phyloP scores from a whole-genome alignment of 768 basidiomycete genomes.

The Stropharia rugosoannulata region DNA sequence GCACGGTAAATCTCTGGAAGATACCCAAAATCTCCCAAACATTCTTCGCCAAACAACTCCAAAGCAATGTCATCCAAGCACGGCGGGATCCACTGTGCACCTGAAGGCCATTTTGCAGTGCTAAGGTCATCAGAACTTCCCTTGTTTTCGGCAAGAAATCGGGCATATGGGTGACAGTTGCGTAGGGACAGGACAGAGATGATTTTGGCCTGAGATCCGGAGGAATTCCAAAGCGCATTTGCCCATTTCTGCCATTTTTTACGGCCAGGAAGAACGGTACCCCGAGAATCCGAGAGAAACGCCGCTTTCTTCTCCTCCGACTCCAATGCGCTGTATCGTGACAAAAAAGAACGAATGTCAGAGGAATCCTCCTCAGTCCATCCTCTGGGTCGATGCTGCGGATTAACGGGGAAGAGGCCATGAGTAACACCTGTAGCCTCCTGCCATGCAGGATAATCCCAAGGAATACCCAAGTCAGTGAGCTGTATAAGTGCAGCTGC shows the following conservation, averaged over 20 bases:
- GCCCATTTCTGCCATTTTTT: conserved; percentile 10
- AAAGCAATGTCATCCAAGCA: conserved; percentile 11
- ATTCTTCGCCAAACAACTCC: conserved; percentile 9
- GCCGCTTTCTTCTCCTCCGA: conserved; percentile 6
- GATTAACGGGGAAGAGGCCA: conserved; percentile 16
- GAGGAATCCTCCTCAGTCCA: conserved; percentile 11
- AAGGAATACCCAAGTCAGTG: conserved; percentile 2
- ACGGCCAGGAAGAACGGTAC: conserved; percentile 12
- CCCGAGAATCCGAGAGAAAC: conserved; percentile 1
- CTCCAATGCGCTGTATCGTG: not conserved
- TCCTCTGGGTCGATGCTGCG: conserved; percentile 1
- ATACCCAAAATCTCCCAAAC: not conserved
- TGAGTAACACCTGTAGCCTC: conserved; percentile 9
- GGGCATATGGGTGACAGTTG: conserved; percentile 10
- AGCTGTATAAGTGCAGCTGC: not conserved
- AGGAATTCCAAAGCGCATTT: not conserved
- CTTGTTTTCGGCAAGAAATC: not conserved
- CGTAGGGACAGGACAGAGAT: not conserved
- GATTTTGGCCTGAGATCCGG: conserved; percentile 10
- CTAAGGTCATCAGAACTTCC: too few relatives aligned
- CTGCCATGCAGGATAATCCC: conserved; percentile 13
- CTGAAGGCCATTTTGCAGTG: conserved; percentile 1
- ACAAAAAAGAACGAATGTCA: conserved; percentile 15
- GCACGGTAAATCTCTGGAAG: not conserved
- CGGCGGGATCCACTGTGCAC: conserved; percentile 3